Conservation (phyloP, 1,139 yeast genomes). For the Tardiomyces depauwii region DNA sequence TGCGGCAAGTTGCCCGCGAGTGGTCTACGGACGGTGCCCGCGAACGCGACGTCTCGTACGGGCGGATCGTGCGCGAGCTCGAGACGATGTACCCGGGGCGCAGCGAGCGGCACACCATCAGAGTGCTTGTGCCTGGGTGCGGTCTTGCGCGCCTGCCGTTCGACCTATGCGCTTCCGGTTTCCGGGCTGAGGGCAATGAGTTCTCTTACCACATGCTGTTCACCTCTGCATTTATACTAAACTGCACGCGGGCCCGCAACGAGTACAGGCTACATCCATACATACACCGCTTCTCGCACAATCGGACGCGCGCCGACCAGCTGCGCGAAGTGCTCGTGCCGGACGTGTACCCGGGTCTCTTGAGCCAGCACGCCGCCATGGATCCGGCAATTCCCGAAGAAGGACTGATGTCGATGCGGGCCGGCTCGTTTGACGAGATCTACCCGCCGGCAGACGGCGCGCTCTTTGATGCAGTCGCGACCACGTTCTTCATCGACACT, state of each 20-base stretch:
- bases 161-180: constrained; percentile 59
- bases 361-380: constrained; percentile 32
- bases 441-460: constrained; percentile 42
- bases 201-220: constrained; percentile 72
- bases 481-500: constrained; percentile 75
- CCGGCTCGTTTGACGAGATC: constrained; percentile 71
- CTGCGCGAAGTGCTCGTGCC: constrained; percentile 37
- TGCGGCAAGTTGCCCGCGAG: constrained; percentile 60
- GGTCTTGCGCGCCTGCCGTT: constrained; percentile 74
- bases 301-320: constrained; percentile 40
- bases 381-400: constrained; percentile 32
- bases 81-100: constrained; percentile 32
- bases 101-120: constrained; percentile 20
- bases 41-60: constrained; percentile 42
- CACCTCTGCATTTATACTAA: constrained; percentile 53
- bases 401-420: constrained; percentile 57
- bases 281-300: constrained; percentile 66
- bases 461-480: constrained; percentile 45
- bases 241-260: constrained; percentile 41
- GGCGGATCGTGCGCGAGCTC: constrained; percentile 36
- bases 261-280: constrained; percentile 59
- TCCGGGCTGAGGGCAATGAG: constrained; percentile 76
- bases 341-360: constrained; percentile 21
- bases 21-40: constrained; percentile 55
- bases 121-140: constrained; percentile 68